Conservation (phyloP, 495 filamentous ascomycete genomes). For the Eremomyces bilateralis region DNA sequence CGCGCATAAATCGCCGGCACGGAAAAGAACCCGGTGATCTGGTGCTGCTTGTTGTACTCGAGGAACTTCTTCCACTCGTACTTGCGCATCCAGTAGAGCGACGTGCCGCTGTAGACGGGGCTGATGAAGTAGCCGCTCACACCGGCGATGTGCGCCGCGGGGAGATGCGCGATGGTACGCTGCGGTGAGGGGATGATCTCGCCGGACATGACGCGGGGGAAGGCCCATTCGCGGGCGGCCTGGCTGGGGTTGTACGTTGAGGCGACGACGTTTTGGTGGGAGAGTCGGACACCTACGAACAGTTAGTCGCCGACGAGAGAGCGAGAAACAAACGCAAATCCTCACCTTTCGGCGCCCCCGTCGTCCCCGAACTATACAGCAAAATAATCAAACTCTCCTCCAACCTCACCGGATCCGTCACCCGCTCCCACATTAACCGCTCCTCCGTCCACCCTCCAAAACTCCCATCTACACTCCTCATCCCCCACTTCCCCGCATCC, state of each 20-base stretch:
- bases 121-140: slow-evolving; percentile 25
- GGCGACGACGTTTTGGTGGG: not conserved
- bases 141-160: slow-evolving; percentile 22
- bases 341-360: slow-evolving; percentile 18
- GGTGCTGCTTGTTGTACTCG: slow-evolving; percentile 20
- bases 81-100: slow-evolving; percentile 29
- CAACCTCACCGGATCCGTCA: slow-evolving; percentile 22
- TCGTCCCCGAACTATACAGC: slow-evolving; percentile 19
- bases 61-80: slow-evolving; percentile 26
- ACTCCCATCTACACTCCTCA: not conserved
- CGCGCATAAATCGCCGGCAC: slow-evolving; percentile 29
- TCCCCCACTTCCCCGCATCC: not conserved
- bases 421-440: slow-evolving; percentile 21
- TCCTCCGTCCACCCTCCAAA: slow-evolving; percentile 4
- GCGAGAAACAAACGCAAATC: too few species aligned
- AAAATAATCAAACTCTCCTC: slow-evolving; percentile 15
- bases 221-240: not conserved
- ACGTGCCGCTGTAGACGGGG: slow-evolving; percentile 17
- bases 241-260: not conserved
- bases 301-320: too few species aligned
- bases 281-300: not conserved
- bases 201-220: not conserved
- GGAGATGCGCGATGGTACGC: slow-evolving; percentile 27
- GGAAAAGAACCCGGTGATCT: slow-evolving; percentile 26
- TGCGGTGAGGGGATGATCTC: not conserved